Evolutionary conservation across 345 rosid genomes (phyloP).

Genomic region (Dipteronia dyeriana): DNA sequence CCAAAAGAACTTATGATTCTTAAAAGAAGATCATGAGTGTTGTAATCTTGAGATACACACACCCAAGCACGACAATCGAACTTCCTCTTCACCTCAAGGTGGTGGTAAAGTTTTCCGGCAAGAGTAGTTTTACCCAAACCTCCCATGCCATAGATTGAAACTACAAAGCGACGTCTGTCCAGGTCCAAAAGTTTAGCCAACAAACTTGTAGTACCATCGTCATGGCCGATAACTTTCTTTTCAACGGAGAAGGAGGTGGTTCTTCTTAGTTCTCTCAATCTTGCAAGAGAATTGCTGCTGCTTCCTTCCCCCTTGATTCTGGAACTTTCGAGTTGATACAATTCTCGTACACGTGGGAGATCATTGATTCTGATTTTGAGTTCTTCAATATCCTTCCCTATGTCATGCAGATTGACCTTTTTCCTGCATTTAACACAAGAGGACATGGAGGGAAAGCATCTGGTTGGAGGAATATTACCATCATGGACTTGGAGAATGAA

Average conservation of each 20-base stretch:
- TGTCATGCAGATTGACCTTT: slow-evolving; percentile 8
- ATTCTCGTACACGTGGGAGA: slow-evolving; percentile 18
- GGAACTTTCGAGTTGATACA: slow-evolving; percentile 16
- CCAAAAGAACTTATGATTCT: slow-evolving; percentile 15
- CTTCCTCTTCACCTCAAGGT: slow-evolving; percentile 1
- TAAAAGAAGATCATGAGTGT: slow-evolving; percentile 15
- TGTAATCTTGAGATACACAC: slow-evolving; percentile 25
- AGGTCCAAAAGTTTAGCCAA: slow-evolving; percentile 20
- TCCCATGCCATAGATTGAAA: slow-evolving; percentile 34
- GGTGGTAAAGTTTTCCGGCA: slow-evolving; percentile 26
- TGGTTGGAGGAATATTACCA: not conserved
- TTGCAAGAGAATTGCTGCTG: slow-evolving; percentile 3
- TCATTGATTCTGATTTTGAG: slow-evolving; percentile 15
- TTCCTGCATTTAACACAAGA: not conserved
- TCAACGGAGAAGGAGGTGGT: slow-evolving; percentile 14
- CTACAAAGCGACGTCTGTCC: slow-evolving; percentile 18
- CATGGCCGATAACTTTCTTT: not conserved
- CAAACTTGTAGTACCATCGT: not conserved
- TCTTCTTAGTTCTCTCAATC: slow-evolving; percentile 22
- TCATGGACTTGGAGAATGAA: slow-evolving; percentile 19
- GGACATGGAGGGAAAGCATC: not conserved
- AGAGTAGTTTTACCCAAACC: slow-evolving; percentile 35
- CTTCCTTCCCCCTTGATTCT: not conserved
- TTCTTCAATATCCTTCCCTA: slow-evolving; percentile 4
- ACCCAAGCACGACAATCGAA: slow-evolving; percentile 32